Conservation (phyloP, 108 stramenopile genomes). For the Pseudonitzschia delicatissima region DNA sequence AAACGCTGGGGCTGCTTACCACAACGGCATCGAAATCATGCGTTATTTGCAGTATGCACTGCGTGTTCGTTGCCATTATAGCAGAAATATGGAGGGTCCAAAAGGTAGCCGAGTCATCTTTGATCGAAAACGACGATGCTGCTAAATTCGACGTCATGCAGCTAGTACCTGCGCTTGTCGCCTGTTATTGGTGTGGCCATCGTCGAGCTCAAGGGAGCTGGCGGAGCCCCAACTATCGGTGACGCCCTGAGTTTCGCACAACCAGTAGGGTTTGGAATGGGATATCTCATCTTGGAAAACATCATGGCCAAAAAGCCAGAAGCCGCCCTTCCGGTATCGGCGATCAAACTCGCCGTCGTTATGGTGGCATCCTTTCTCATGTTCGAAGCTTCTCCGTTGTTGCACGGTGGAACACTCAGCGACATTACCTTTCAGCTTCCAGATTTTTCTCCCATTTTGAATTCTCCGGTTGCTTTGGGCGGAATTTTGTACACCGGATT, state of each 20-base stretch:
- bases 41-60: slow-evolving; percentile 74
- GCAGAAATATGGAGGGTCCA: slow-evolving; percentile 59
- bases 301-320: slow-evolving; percentile 59
- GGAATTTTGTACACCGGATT: slow-evolving; percentile 69
- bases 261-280: slow-evolving; percentile 78
- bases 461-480: slow-evolving; percentile 50
- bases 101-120: slow-evolving; percentile 9
- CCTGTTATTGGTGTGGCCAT: slow-evolving; percentile 66
- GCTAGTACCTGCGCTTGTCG: slow-evolving; percentile 54
- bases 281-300: slow-evolving; percentile 63
- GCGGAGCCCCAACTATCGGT: slow-evolving; percentile 53
- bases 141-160: slow-evolving; percentile 46
- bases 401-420: slow-evolving; percentile 21
- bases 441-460: slow-evolving; percentile 52
- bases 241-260: slow-evolving; percentile 67
- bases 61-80: slow-evolving; percentile 66
- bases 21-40: slow-evolving; percentile 66
- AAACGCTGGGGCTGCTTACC: slow-evolving; percentile 53
- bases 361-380: slow-evolving; percentile 42
- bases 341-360: slow-evolving; percentile 58
- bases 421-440: slow-evolving; percentile 37
- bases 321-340: slow-evolving; percentile 57
- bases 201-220: slow-evolving; percentile 62
- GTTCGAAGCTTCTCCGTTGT: slow-evolving; percentile 45
- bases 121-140: not conserved